These are phyloP conservation scores for Coniferiporia weirii DNA, from an alignment of 1,284 basidiomycete genomes.

Conservation along the genomic window DNA sequence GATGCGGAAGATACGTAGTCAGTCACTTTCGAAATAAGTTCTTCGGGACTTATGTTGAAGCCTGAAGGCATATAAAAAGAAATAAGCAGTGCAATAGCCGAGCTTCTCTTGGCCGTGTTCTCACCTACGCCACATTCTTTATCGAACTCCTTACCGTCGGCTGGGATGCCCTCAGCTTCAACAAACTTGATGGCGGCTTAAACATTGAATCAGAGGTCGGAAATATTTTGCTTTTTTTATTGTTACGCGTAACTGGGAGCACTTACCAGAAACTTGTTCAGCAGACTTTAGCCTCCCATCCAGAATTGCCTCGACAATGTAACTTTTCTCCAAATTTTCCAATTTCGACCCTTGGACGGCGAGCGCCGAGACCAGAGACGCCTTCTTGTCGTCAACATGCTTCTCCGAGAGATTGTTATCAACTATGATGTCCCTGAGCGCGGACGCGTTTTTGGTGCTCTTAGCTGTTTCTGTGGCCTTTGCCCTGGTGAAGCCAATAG, in stretches of 20 bases:
- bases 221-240: no score
- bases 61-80: constrained; percentile 41
- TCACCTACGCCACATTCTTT: constrained; percentile 83
- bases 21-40: constrained; percentile 59
- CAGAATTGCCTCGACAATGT: constrained; percentile 65
- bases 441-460: constrained; percentile 66
- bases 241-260: not conserved
- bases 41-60: constrained; percentile 69
- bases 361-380: constrained; percentile 66
- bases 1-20: constrained; percentile 55
- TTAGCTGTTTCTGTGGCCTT: constrained; percentile 84
- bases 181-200: constrained; percentile 79
- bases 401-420: constrained; percentile 45
- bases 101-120: not conserved
- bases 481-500: constrained; percentile 72
- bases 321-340: constrained; percentile 54
- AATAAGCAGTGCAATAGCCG: not conserved
- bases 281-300: constrained; percentile 71
- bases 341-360: constrained; percentile 63
- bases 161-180: constrained; percentile 53
- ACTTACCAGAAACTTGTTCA: constrained; percentile 84
- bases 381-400: constrained; percentile 75
- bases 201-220: constrained; percentile 9
- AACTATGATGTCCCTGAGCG: constrained; percentile 70
- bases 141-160: constrained; percentile 76